Evolutionary conservation across 148 eudicot genomes (phyloP), one percentile per base, ranked within the genome.

Genomic region (Oxyria digyna): DNA sequence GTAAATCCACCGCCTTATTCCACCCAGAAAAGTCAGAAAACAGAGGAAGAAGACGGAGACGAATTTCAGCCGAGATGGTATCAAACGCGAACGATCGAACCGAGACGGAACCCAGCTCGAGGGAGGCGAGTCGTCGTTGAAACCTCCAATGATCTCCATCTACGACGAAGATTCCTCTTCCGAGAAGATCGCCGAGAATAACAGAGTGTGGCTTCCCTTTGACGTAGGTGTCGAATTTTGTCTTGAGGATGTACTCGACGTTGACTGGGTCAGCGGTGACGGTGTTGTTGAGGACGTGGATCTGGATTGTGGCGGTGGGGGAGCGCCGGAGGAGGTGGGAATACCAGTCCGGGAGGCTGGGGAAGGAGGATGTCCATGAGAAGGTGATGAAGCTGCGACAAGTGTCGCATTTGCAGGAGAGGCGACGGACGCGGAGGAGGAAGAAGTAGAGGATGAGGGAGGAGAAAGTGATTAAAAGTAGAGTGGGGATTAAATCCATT

Each of bases 131-230:
- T 43, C 84, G 80, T 3, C 91, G 69, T 45, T 86, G 91, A 7
- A 84, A 84, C 8, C 71, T 43, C 91, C 91, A 86, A 9, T 72
- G 71, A 0, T 86, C 83, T 0, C 91, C 91, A 0, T 86, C 91
- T 0, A 80, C 91, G 18, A 80, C 77, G 69, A 86, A 86, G 1
- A 86, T 86, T 0, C 91, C 91, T 0, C 64, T 57, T 1, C 91
- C 91, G 6, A 86, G 66, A 4, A 86, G 78, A 66, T 86, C 91
- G 0, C 87, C 87, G 1, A 86, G 48, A 50, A 84, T 73, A 27
- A 71, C 50, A 0, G 76, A 69, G 62, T 82, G 75, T 2, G 73
- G 80, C 26, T 76, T 77, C 1, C 91, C 91, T 65, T 86, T 86
- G 0, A 85, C 84, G 75, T 86, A 84, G 38, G 84, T 86, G 0